Percentiles rank a stretch among this genome's conserved stretches.
Evolutionary conservation across 805 yeast genomes (phyloP).

Genomic region (Lipomyces yamanashiensis): DNA sequence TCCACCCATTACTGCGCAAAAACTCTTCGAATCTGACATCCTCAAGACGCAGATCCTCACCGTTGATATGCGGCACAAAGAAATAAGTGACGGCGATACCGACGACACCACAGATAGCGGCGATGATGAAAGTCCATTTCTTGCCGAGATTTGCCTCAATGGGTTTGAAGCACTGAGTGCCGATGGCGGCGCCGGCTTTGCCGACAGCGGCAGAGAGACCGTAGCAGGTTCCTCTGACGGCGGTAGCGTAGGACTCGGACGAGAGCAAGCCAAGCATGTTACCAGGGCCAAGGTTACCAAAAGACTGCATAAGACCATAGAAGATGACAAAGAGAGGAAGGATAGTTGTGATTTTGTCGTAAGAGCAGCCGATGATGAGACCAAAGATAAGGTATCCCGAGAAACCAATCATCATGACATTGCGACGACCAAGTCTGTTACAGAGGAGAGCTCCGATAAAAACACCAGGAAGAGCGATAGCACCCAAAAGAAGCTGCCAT

Average conservation of each 20-base stretch:
- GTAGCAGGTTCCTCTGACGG: slow-evolving; percentile 74
- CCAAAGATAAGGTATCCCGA: slow-evolving; percentile 68
- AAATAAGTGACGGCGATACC: slow-evolving; percentile 65
- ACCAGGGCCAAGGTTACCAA: slow-evolving; percentile 82
- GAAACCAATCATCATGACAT: slow-evolving; percentile 73
- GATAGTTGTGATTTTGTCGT: slow-evolving; percentile 59
- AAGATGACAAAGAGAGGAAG: slow-evolving; percentile 68
- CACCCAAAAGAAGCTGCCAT: slow-evolving; percentile 70
- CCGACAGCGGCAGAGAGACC: slow-evolving; percentile 81
- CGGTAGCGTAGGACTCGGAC: slow-evolving; percentile 74
- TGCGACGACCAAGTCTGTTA: slow-evolving; percentile 71
- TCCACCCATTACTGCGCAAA: slow-evolving; percentile 63
- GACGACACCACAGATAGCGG: slow-evolving; percentile 69
- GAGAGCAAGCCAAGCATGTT: slow-evolving; percentile 70
- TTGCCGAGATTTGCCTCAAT: slow-evolving; percentile 67
- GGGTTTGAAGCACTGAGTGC: slow-evolving; percentile 73
- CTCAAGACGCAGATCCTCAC: slow-evolving; percentile 69
- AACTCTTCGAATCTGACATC: slow-evolving; percentile 67
- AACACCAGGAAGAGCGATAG: slow-evolving; percentile 74
- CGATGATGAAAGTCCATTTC: slow-evolving; percentile 77
- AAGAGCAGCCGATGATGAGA: slow-evolving; percentile 52
- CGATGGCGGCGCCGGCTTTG: slow-evolving; percentile 84
- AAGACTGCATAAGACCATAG: slow-evolving; percentile 71
- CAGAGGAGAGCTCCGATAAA: slow-evolving; percentile 68
- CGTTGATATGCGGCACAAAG: slow-evolving; percentile 69